phyloP scores from a whole-genome alignment of 129 eudicot species.

The Deinandra increscens region DNA sequence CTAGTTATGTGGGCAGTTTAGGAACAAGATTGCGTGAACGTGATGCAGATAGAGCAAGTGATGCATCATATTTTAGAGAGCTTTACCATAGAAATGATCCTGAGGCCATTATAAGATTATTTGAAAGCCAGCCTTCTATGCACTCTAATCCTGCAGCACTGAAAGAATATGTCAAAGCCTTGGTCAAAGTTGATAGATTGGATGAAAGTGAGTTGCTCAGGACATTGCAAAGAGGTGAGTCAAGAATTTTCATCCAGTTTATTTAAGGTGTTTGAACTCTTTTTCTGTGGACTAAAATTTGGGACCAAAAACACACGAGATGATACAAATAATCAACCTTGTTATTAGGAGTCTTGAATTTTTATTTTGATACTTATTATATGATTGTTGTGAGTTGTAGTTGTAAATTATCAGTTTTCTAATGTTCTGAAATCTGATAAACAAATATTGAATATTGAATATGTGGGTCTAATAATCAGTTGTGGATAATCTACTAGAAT shows the following conservation, averaged over 20 bases:
- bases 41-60: constrained; percentile 52
- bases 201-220: constrained; percentile 83
- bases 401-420: background rate
- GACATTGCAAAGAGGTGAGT: constrained; percentile 83
- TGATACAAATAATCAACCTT: background rate
- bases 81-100: constrained; percentile 73
- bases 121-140: constrained; percentile 80
- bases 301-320: background rate
- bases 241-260: background rate
- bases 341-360: background rate
- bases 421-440: background rate
- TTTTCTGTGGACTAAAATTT: background rate
- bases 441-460: background rate
- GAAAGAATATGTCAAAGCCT: constrained; percentile 85
- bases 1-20: constrained; percentile 59
- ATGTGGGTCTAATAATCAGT: background rate
- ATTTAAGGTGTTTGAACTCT: background rate
- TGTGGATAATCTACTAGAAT: background rate
- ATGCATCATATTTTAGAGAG: constrained; percentile 56
- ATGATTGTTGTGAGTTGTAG: background rate
- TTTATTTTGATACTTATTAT: background rate
- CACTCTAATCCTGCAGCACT: constrained; percentile 74
- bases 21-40: constrained; percentile 64
- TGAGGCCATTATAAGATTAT: constrained; percentile 69
- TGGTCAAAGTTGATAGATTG: constrained; percentile 81